Evolutionary conservation across 1,284 basidiomycete species (phyloP).

Genomic region (Pterulicium gracile): DNA sequence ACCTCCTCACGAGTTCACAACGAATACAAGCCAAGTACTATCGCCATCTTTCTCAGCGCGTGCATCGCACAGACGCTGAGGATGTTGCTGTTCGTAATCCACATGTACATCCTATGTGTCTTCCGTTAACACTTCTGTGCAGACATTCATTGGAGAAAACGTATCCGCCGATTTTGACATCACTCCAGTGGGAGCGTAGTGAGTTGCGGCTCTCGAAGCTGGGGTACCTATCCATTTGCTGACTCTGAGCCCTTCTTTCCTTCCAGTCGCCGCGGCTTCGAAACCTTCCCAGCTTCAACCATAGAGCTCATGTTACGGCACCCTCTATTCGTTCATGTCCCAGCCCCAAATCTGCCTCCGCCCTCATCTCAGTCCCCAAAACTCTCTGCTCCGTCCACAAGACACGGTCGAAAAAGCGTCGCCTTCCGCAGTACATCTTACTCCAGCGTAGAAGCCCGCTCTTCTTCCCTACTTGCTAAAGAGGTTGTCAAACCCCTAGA

Average conservation of each 20-base stretch:
- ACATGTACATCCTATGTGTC: too few relatives aligned
- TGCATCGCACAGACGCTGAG: slow-evolving; percentile 29
- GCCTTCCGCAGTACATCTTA: slow-evolving; percentile 11
- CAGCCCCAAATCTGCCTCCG: slow-evolving; percentile 17
- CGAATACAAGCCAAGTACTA: slow-evolving; percentile 26
- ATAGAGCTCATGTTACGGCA: slow-evolving; percentile 34
- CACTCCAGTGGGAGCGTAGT: slow-evolving; percentile 40
- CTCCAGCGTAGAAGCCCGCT: slow-evolving; percentile 6
- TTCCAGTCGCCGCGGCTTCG: slow-evolving; percentile 30
- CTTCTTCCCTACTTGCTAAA: slow-evolving; percentile 18
- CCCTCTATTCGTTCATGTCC: slow-evolving; percentile 26
- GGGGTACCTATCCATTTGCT: too few relatives aligned
- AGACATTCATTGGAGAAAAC: slow-evolving; percentile 34
- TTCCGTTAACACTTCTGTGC: not conserved
- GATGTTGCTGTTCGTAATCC: slow-evolving; percentile 26
- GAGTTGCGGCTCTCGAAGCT: too few relatives aligned
- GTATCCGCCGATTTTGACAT: slow-evolving; percentile 35
- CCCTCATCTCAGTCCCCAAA: slow-evolving; percentile 10
- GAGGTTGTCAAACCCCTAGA: slow-evolving; percentile 28
- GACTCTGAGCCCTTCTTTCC: not conserved
- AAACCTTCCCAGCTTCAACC: slow-evolving; percentile 18
- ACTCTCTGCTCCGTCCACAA: not conserved
- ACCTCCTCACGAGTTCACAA: slow-evolving; percentile 25
- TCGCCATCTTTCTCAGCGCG: slow-evolving; percentile 23
- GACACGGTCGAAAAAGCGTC: slow-evolving; percentile 5